phyloP scores from a whole-genome alignment of 164 flowering plant species.

The Santalum album region DNA sequence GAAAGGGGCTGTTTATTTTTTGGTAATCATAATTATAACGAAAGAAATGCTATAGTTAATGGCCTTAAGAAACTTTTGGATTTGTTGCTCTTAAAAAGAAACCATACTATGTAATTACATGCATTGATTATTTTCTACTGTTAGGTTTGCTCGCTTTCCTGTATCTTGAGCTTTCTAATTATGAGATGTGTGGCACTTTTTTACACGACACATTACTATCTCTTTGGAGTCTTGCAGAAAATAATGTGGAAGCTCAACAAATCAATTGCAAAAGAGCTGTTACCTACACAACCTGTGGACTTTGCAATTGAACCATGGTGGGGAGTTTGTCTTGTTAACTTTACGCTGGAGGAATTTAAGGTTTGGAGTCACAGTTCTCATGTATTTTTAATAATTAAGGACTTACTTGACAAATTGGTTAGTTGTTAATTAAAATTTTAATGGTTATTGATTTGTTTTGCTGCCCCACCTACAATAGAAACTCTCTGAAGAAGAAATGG shows the following conservation, averaged over 20 bases:
- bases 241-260: constrained; percentile 99
- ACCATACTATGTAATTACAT: too few species aligned
- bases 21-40: too few species aligned
- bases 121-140: too few species aligned
- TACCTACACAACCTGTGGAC: constrained; percentile 92
- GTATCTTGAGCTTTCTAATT: constrained; percentile 4
- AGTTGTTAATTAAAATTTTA: too few species aligned
- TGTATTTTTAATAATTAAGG: too few species aligned
- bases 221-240: constrained; percentile 67
- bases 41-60: too few species aligned
- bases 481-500: constrained; percentile 95
- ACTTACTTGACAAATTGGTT: too few species aligned
- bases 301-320: constrained; percentile 95
- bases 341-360: constrained; percentile 97
- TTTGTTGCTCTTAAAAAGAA: too few species aligned
- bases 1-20: too few species aligned
- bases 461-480: constrained; percentile 34
- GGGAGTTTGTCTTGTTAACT: constrained; percentile 97
- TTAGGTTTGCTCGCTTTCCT: too few species aligned
- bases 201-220: constrained; percentile 18
- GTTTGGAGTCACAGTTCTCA: constrained; percentile 22
- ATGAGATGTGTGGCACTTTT: constrained; percentile 7
- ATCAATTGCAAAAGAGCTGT: constrained; percentile 90
- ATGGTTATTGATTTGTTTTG: neutral
- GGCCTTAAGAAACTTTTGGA: too few species aligned